Conservation (phyloP, 805 yeast genomes). For the Pichia californica region DNA sequence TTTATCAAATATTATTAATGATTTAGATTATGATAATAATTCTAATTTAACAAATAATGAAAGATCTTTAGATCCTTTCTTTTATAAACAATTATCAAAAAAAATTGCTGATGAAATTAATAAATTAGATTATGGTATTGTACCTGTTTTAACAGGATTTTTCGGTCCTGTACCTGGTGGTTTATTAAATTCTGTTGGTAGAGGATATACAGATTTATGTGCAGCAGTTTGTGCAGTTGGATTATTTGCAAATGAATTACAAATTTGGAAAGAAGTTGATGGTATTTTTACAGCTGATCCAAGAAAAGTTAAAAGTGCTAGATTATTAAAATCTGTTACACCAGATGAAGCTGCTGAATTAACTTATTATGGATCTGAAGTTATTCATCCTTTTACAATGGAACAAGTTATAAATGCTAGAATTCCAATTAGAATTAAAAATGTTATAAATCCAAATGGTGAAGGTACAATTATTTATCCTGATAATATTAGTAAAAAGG, state of each 20-base stretch:
- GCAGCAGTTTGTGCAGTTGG: constrained; percentile 97
- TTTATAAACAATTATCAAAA: constrained; percentile 51
- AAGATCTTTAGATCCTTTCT: constrained; percentile 48
- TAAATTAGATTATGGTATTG: constrained; percentile 34
- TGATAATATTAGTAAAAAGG: constrained; percentile 76
- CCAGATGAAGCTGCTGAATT: constrained; percentile 99
- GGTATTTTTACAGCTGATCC: constrained; percentile 99
- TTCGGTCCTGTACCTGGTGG: constrained; percentile 98
- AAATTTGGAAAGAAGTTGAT: constrained; percentile 98
- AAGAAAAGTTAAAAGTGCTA: constrained; percentile 85
- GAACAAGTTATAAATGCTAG: constrained; percentile 95
- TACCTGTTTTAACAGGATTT: constrained; percentile 94
- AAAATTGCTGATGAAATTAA: constrained; percentile 45
- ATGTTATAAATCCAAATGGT: constrained; percentile 91
- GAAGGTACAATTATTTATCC: constrained; percentile 93
- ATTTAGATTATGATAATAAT: constrained; percentile 34
- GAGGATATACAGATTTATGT: constrained; percentile 97
- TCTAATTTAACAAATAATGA: constrained; percentile 18
- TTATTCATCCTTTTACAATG: constrained; percentile 98
- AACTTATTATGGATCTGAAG: constrained; percentile 96
- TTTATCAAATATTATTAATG: constrained; percentile 54
- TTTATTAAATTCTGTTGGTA: constrained; percentile 82
- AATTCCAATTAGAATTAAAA: constrained; percentile 94
- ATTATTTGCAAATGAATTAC: constrained; percentile 83
- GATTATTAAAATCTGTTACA: constrained; percentile 79